Evolutionary conservation across 768 basidiomycete genomes (phyloP).

Genomic region (Russula griseocarnosa): DNA sequence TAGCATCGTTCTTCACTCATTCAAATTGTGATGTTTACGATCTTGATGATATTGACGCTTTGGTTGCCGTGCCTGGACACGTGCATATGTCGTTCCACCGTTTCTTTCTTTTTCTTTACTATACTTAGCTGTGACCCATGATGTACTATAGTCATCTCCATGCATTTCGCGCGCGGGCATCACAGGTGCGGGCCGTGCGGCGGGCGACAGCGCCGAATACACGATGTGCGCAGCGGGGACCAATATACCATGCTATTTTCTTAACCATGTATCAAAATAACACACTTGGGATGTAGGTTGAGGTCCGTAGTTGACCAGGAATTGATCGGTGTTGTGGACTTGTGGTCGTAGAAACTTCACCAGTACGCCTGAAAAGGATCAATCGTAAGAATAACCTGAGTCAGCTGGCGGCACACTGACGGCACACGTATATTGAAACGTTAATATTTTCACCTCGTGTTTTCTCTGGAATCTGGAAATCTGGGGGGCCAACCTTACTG

Average conservation of each 20-base stretch:
- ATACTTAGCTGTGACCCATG: slow-evolving; percentile 13
- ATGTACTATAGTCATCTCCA: slow-evolving; percentile 26
- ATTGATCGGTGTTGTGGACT: background rate
- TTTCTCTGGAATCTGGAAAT: background rate
- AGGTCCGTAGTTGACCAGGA: background rate
- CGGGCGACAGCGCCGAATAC: slow-evolving; percentile 9
- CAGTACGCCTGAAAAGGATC: background rate
- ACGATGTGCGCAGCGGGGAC: slow-evolving; percentile 11
- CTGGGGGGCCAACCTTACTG: background rate
- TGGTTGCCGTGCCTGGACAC: slow-evolving; percentile 21
- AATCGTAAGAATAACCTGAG: no score
- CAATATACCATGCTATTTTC: slow-evolving; percentile 22
- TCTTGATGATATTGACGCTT: slow-evolving; percentile 25
- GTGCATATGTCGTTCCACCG: background rate
- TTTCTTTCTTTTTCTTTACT: background rate
- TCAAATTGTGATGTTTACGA: slow-evolving; percentile 21
- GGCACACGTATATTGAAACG: background rate
- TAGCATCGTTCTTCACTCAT: slow-evolving; percentile 6
- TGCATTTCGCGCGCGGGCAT: slow-evolving; percentile 21
- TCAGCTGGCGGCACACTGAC: no score
- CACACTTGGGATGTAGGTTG: background rate
- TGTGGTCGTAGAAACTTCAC: background rate
- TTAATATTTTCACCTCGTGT: background rate
- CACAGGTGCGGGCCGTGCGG: slow-evolving; percentile 9
- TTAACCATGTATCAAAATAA: background rate